Conservation (phyloP, 441 rosid genomes). For the Dalechampia spathulata region DNA sequence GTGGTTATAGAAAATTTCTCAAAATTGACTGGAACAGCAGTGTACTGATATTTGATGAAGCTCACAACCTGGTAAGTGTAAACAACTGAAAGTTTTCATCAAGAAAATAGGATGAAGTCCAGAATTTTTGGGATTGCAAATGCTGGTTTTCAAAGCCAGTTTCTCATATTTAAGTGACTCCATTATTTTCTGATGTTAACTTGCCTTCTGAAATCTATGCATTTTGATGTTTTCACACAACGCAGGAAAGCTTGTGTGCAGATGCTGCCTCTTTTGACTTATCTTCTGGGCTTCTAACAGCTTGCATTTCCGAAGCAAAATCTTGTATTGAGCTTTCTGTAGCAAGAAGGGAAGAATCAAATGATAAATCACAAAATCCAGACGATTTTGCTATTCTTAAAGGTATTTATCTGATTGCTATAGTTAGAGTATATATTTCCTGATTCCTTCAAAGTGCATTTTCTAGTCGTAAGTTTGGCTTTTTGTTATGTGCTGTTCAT, state of each 20-base stretch:
- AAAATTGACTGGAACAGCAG: slow-evolving; percentile 58
- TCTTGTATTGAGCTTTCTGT: slow-evolving; percentile 69
- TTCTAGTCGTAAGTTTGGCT: not conserved
- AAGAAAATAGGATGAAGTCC: not conserved
- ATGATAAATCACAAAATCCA: slow-evolving; percentile 65
- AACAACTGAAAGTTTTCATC: slow-evolving; percentile 12
- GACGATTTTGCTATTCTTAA: slow-evolving; percentile 90
- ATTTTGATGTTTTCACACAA: slow-evolving; percentile 19
- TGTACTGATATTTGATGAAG: slow-evolving; percentile 91
- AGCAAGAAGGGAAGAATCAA: slow-evolving; percentile 55
- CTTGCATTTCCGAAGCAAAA: slow-evolving; percentile 90
- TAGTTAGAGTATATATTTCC: not conserved
- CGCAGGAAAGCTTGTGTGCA: slow-evolving; percentile 90
- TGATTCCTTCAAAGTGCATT: not conserved
- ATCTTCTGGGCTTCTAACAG: slow-evolving; percentile 64
- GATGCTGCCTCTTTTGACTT: slow-evolving; percentile 98
- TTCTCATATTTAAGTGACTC: slow-evolving; percentile 4
- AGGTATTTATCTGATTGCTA: slow-evolving; percentile 39
- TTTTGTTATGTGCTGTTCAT: slow-evolving; percentile 9
- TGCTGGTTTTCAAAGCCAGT: slow-evolving; percentile 1
- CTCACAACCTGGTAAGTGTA: slow-evolving; percentile 88
- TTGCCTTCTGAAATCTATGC: slow-evolving; percentile 1
- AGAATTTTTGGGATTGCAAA: not conserved
- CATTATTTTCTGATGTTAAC: not conserved
- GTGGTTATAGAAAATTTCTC: slow-evolving; percentile 52